Conservation (phyloP, 495 filamentous ascomycete species). For the Penicillium canescens region DNA sequence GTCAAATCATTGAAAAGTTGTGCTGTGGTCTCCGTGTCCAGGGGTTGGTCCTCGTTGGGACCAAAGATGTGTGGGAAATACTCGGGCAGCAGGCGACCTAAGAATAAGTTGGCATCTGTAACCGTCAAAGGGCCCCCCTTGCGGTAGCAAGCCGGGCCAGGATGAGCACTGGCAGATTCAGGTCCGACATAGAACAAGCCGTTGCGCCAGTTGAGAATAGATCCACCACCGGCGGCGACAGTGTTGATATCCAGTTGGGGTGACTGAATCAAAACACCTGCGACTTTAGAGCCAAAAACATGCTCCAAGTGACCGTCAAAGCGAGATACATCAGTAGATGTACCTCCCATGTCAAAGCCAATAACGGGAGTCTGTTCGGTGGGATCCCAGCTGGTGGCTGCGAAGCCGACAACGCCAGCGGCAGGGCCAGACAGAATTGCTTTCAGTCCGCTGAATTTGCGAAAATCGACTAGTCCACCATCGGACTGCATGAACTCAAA, state of each 20-base stretch:
- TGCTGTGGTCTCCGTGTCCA: conserved; percentile 77
- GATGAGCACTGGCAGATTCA: conserved; percentile 90
- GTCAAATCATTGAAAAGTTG: conserved; percentile 77
- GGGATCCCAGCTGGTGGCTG: conserved; percentile 87
- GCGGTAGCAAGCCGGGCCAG: conserved; percentile 90
- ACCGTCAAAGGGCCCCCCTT: conserved; percentile 93
- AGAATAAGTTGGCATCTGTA: conserved; percentile 89
- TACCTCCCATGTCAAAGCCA: conserved; percentile 97
- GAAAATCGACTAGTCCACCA: conserved; percentile 56
- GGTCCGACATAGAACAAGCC: conserved; percentile 96
- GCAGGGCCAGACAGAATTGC: conserved; percentile 63
- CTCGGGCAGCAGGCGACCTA: conserved; percentile 84
- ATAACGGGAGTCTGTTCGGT: conserved; percentile 87
- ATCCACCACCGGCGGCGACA: conserved; percentile 91
- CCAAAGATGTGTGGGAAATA: conserved; percentile 99
- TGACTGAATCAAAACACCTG: conserved; percentile 91
- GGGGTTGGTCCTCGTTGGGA: conserved; percentile 80
- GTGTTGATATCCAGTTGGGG: conserved; percentile 98
- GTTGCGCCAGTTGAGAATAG: conserved; percentile 84
- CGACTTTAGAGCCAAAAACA: conserved; percentile 96
- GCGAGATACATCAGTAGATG: conserved; percentile 90
- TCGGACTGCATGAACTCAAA: conserved; percentile 60
- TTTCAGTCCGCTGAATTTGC: conserved; percentile 57
- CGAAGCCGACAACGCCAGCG: conserved; percentile 86
- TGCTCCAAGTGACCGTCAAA: conserved; percentile 95